Base-by-base conservation (phyloP, 164 flowering plant genomes). In the Vitis rupestris region DNA sequence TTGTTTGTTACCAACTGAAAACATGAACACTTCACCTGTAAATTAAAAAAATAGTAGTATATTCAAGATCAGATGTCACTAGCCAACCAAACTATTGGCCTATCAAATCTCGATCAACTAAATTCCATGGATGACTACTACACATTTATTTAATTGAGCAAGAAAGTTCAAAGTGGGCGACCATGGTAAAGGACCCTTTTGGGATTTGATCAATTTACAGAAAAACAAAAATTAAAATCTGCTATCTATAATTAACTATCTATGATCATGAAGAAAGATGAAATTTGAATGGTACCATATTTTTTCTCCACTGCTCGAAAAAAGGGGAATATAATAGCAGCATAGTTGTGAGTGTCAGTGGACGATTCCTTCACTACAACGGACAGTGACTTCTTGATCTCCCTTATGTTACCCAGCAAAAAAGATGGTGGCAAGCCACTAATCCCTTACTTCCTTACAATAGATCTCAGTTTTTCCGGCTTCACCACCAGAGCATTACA, bases 1-100 rank as follows among this genome's bases (percentile, higher is more conserved):
- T 13, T 75, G 76, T 11, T 15, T 66, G 61, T 70, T 79, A 4
- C 82, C 79, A 0, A 75, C 44, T 6, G 74, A 59, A 63, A 69
- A 79, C 50, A 59, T n/a, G 15, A 75, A 72, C 10, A 61, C 37
- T 49, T 27, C 15, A n/a, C 75, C 76, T 78, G 74, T 15, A 29
- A 44, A 30, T 19, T 19, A 19, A 19, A 19, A 19, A 19, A 19
- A 19, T 19, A 19, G 19, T 19, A 19, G 19, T 19, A 19, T 19
- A 19, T 19, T 19, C 1, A 19, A 19, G 19, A 19, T 19, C 19
- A 19, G 1, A 19, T 19, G 1, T 19, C 19, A 19, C 19, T 19
- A 19, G 19, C 19, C 19, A 19, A 19, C 19, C 1, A 31, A 8
- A 13, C 64, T 19, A 0, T 31, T 31, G 4, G 37, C 37, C 19